Evolutionary conservation across 768 basidiomycete genomes (phyloP).

Genomic region (Podaxis rugospora): DNA sequence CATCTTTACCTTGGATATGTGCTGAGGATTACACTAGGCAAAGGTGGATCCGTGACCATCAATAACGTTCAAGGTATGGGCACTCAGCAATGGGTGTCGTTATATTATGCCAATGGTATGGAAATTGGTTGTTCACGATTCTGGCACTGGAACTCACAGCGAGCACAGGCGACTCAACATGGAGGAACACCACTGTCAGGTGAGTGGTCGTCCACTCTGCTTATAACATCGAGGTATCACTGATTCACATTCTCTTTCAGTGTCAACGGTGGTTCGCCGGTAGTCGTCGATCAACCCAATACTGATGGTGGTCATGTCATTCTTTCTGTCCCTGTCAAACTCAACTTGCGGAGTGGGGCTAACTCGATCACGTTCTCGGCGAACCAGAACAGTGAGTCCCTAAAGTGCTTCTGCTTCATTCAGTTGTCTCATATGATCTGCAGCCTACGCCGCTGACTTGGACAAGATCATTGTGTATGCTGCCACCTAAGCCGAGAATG

Average conservation of each 20-base stretch:
- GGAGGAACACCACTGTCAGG: constrained; percentile 60
- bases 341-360: constrained; percentile 42
- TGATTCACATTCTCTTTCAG: constrained; percentile 22
- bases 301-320: constrained; percentile 51
- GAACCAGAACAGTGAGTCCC: constrained; percentile 43
- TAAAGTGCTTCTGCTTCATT: neutral
- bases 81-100: constrained; percentile 51
- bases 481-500: constrained; percentile 20
- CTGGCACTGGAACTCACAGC: neutral
- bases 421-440: neutral
- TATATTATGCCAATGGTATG: constrained; percentile 54
- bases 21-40: constrained; percentile 28
- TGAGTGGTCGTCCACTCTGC: constrained; percentile 16
- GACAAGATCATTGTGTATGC: constrained; percentile 61
- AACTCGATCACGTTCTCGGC: constrained; percentile 49
- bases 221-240: neutral
- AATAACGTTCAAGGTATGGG: constrained; percentile 54
- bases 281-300: constrained; percentile 54
- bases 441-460: constrained; percentile 55
- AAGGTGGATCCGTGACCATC: constrained; percentile 54
- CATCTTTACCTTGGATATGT: neutral
- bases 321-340: constrained; percentile 52
- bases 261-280: constrained; percentile 51
- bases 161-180: constrained; percentile 42
- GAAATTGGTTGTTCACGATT: neutral